Base-by-base conservation (phyloP, 1,284 basidiomycete species). In the Ustilago tritici region DNA sequence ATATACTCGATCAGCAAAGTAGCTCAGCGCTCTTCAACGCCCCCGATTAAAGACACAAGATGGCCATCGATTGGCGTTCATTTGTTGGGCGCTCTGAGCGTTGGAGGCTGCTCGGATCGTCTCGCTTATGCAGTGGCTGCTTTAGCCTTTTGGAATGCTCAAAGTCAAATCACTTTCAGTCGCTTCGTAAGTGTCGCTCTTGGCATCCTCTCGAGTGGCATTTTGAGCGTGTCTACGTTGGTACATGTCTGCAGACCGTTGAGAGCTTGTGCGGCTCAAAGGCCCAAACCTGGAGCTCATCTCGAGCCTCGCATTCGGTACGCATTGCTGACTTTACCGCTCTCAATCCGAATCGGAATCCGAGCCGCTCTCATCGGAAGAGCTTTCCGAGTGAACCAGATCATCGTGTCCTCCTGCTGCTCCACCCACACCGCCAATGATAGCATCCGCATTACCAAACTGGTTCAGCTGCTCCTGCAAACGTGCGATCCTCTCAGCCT, bases 401-500 rank as follows among this genome's bases (percentile, higher is more conserved):
- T 85, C 84, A 64, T 85, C 84, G 68, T 85, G 82, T n/a, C 73
- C 77, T 17, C 80, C 75, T 5, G 61, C 71, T 3, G 71, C 69
- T 50, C 59, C 74, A 4, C 69, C 65, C 1, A 12, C 68, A 32
- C 53, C 43, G 14, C 49, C 72, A 47, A 66, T 57, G 41, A 66
- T 57, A 0, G 65, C 72, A 4, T 77, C 77, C 3, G 78, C 67
- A 55, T 80, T 75, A 61, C 83, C 83, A 65, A 86, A 86, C 52
- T 82, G 80, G 40, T 83, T 64, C 59, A 86, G 66, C 77, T 86
- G 84, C 65, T 80, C 78, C 70, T 85, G 82, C 49, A 86, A 71
- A 12, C 83, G 74, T 28, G 75, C 78, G 47, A 86, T 86, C 38
- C 84, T 68, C 55, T 82, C 83, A 10, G 82, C 82, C 72, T 86